Evolutionary conservation across 495 filamentous ascomycete genomes (phyloP), one percentile per base, ranked within the genome.

Genomic region (Hamigera avellanea): DNA sequence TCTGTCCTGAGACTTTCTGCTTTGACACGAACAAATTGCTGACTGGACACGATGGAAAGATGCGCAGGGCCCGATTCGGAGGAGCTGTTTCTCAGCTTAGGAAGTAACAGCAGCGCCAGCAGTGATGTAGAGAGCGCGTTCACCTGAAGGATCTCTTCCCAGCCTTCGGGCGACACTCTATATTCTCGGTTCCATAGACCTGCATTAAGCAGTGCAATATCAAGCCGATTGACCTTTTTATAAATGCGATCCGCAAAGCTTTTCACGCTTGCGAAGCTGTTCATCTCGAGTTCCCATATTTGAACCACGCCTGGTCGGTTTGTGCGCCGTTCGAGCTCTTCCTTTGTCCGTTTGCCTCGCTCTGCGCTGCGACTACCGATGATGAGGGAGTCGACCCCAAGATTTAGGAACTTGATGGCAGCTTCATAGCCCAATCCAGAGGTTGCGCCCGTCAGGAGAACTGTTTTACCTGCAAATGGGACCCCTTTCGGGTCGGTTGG

Each of bases 91-190:
- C 46, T 40, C 14, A 69, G 41, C 36, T 62, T 65, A 1, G 74
- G 75, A 1, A 82, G 57, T 14, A 82, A 47, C 0, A 78, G 50
- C 13, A 76, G 19, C 0, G 62, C 73, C 18, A 82, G 52, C 2
- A 81, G 45, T 8, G 64, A 56, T 0, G 74, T 78, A 2, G 69
- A 72, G 2, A 82, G 52, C 0, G 69, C 62, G 42, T 82, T 80
- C 33, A 80, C 69, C 45, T 78, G 71, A 8, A 80, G 13, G 0
- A 55, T 59, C 35, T 65, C 52, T 40, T 83, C 78, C 57, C 61
- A 73, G 2, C 66, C 70, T 14, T 76, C 68, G 0, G 48, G 21
- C 0, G 59, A 59, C 2, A 41, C 26, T 6, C 37, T 35, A 36
- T 56, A 69, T 17, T 52, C 55, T 1, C 51, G 46, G 35, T 61